Evolutionary conservation across 805 yeast genomes (phyloP).

Genomic region (Metahyphopichia silvanorum): DNA sequence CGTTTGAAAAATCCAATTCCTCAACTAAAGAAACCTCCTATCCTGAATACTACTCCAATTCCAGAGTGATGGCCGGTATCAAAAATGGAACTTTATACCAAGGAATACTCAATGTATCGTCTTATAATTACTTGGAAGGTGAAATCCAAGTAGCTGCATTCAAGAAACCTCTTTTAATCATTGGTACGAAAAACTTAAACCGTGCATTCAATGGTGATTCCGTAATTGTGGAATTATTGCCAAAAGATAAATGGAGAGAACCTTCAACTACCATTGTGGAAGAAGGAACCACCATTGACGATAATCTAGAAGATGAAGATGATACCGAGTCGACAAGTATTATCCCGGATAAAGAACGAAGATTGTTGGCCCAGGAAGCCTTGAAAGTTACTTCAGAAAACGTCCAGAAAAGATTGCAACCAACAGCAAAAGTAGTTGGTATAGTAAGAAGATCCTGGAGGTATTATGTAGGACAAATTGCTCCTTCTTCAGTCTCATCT

Average conservation of each 20-base stretch:
- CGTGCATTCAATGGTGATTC: conserved; percentile 91
- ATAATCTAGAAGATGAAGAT: conserved; percentile 53
- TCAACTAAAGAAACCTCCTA: conserved; percentile 55
- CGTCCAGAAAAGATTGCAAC: conserved; percentile 54
- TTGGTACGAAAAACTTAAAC: conserved; percentile 82
- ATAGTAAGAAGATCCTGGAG: conserved; percentile 91
- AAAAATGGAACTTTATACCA: conserved; percentile 84
- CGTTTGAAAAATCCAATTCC: conserved; percentile 26
- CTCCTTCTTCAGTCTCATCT: conserved; percentile 62
- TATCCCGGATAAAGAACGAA: conserved; percentile 68
- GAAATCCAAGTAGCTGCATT: conserved; percentile 67
- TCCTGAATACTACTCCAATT: conserved; percentile 73
- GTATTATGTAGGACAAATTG: conserved; percentile 90
- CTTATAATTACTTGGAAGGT: conserved; percentile 88
- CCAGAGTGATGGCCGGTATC: conserved; percentile 88
- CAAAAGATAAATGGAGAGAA: conserved; percentile 81
- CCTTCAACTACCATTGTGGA: conserved; percentile 80
- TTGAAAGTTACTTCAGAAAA: conserved; percentile 49
- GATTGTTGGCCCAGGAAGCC: conserved; percentile 75
- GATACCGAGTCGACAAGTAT: conserved; percentile 23
- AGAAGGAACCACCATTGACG: conserved; percentile 60
- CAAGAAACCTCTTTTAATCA: conserved; percentile 74
- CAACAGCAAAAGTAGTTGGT: conserved; percentile 93
- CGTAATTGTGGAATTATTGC: conserved; percentile 86
- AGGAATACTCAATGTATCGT: conserved; percentile 76